These are phyloP conservation scores for Sphaerobolus stellatus DNA, from an alignment of 1,284 basidiomycete species.

Conservation along the genomic window DNA sequence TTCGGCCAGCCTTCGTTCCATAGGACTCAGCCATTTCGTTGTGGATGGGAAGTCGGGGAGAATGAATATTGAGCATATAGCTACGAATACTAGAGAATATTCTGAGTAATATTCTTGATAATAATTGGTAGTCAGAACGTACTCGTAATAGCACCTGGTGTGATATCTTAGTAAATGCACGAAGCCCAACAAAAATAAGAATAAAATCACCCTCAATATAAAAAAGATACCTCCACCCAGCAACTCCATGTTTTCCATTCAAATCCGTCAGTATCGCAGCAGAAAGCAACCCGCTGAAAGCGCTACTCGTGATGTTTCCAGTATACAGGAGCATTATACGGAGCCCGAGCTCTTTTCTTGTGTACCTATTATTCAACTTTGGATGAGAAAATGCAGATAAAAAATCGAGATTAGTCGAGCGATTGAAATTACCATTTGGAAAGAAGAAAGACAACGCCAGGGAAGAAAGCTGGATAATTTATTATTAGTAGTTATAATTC, in stretches of 20 bases:
- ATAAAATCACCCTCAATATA: slow-evolving; percentile 58
- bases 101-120: too few relatives aligned
- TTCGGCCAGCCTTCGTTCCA: slow-evolving; percentile 66
- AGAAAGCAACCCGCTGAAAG: slow-evolving; percentile 80
- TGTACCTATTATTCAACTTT: slow-evolving; percentile 56
- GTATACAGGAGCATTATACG: slow-evolving; percentile 73
- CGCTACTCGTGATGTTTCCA: slow-evolving; percentile 77
- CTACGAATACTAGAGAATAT: slow-evolving; percentile 39
- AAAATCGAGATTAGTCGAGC: too few relatives aligned
- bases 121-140: slow-evolving; percentile 53
- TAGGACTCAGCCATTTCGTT: slow-evolving; percentile 54
- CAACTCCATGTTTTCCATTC: slow-evolving; percentile 66
- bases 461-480: slow-evolving; percentile 74
- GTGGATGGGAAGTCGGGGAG: slow-evolving; percentile 75
- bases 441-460: slow-evolving; percentile 61
- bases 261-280: slow-evolving; percentile 69
- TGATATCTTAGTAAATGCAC: too few relatives aligned
- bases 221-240: slow-evolving; percentile 64
- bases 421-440: slow-evolving; percentile 40
- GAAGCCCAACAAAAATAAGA: background rate
- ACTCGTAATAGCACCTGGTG: slow-evolving; percentile 5
- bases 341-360: slow-evolving; percentile 62
- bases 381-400: slow-evolving; percentile 41
- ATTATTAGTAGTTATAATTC: slow-evolving; percentile 31
- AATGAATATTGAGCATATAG: slow-evolving; percentile 53